Evolutionary conservation across 352 stramenopile genomes (phyloP).

Genomic region (Phytopythium mirpurense): DNA sequence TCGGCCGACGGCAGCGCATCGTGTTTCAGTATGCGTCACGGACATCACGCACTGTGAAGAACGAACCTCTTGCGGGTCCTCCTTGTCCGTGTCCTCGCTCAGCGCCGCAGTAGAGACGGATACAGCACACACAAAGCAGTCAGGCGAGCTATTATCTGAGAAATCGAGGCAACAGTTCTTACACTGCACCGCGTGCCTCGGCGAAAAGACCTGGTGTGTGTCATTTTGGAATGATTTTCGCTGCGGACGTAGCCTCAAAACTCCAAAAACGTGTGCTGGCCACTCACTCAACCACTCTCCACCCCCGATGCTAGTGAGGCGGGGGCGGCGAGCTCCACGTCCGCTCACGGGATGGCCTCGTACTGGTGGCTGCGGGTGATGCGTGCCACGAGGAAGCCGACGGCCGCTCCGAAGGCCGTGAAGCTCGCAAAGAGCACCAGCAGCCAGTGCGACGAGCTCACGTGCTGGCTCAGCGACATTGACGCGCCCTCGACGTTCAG

Average conservation of each 20-base stretch:
- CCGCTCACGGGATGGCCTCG: conserved; percentile 9
- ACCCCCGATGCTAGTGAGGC: not conserved
- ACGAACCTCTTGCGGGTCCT: no score
- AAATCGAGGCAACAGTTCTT: no score
- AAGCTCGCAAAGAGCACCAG: conserved; percentile 25
- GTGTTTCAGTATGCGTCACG: no score
- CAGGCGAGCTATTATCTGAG: no score
- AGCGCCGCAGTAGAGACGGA: no score
- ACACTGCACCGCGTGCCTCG: no score
- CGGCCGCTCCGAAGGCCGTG: conserved; percentile 22
- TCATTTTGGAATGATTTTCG: no score
- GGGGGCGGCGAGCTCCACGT: not conserved
- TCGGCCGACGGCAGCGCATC: no score
- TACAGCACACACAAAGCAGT: no score
- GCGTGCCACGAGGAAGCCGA: conserved; percentile 25
- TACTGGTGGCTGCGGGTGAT: conserved; percentile 23
- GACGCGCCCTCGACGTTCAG: not conserved
- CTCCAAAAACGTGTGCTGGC: not conserved
- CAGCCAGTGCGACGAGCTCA: conserved; percentile 7
- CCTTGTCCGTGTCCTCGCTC: no score
- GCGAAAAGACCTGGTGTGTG: no score
- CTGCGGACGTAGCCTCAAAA: not conserved
- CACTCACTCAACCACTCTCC: not conserved
- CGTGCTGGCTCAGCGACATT: conserved; percentile 4
- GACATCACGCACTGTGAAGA: no score